phyloP scores from a whole-genome alignment of 805 yeast genomes.

The Myxozyma neotropica region DNA sequence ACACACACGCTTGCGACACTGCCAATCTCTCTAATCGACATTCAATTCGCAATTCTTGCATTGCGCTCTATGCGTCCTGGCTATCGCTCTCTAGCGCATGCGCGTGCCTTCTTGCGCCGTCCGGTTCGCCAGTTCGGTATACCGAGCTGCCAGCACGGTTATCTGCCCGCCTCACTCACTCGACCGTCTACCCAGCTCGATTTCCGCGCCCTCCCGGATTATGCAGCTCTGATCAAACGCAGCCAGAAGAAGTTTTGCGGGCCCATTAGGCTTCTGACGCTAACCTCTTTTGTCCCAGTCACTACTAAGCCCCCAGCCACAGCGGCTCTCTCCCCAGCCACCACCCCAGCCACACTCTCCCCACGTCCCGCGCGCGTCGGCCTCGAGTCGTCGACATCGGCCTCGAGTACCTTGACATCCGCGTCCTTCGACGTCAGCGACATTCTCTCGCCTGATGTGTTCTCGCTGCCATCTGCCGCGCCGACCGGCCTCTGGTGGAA shows the following conservation, averaged over 20 bases:
- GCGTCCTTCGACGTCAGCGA: conserved; percentile 10
- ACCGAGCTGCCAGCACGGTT: background rate
- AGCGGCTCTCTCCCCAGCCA: background rate
- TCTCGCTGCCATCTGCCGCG: conserved; percentile 11
- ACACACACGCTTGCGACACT: background rate
- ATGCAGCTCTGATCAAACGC: background rate
- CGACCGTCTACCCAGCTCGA: background rate
- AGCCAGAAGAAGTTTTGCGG: conserved; percentile 3
- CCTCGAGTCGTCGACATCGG: conserved; percentile 1
- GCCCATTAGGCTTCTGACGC: conserved; percentile 4
- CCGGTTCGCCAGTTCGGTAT: too few species aligned
- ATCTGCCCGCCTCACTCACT: too few species aligned
- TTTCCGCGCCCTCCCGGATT: too few species aligned
- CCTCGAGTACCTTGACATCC: background rate
- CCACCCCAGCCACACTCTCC: conserved; percentile 8
- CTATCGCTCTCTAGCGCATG: background rate
- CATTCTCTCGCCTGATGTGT: conserved; percentile 27
- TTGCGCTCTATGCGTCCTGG: background rate
- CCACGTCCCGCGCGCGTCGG: conserved; percentile 5
- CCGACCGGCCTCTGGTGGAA: conserved; percentile 17
- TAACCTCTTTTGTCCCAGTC: conserved; percentile 8
- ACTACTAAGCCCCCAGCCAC: background rate
- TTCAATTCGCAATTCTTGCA: too few species aligned
- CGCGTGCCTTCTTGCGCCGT: too few species aligned
- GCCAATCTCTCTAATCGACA: too few species aligned